Base-by-base conservation (phyloP, 163 green algal species). In the Trebouxia gelatinosa region DNA sequence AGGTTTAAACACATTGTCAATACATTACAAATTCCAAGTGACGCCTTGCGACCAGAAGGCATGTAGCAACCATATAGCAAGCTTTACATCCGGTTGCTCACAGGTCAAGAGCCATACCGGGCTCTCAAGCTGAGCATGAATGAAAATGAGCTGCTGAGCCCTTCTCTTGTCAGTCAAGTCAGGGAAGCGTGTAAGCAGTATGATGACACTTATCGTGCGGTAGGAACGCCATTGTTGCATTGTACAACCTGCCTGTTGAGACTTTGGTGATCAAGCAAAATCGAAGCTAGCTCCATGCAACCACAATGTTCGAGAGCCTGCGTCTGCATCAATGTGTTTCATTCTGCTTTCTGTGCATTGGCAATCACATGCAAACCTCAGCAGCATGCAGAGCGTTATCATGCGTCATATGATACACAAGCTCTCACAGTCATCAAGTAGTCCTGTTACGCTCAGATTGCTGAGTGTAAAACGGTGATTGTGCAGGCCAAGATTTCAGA, bases 61-160 rank as follows among this genome's bases (percentile, higher is more conserved):
- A n/a, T n/a, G n/a, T n/a, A n/a, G n/a, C n/a, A n/a, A n/a, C n/a
- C n/a, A n/a, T n/a, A n/a, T n/a, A n/a, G n/a, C n/a, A n/a, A n/a
- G n/a, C n/a, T n/a, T n/a, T n/a, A n/a, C n/a, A n/a, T n/a, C n/a
- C n/a, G n/a, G n/a, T n/a, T n/a, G n/a, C n/a, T n/a, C 43, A 39
- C 75, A 75, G 75, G 75, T 29, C n/a, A 80, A 23, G 75, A 80
- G 75, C 75, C 75, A 29, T 80, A 75, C 39, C 29, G 61, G 28
- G 46, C 6, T 5, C 39, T 80, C 3, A 61, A 61, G 2, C 3
- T 80, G 16, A 11, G 17, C 2, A 61, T 80, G 40, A 65, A 75
- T 67, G 61, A 75, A 43, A 46, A 3, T 23, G 70, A 77, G 40
- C 28, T 77, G 5, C 29, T 66, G 13, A 40, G 64, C 19, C 19